These are phyloP conservation scores for Hypoxylon fragiforme DNA, from an alignment of 495 filamentous ascomycete genomes.

Conservation along the genomic window DNA sequence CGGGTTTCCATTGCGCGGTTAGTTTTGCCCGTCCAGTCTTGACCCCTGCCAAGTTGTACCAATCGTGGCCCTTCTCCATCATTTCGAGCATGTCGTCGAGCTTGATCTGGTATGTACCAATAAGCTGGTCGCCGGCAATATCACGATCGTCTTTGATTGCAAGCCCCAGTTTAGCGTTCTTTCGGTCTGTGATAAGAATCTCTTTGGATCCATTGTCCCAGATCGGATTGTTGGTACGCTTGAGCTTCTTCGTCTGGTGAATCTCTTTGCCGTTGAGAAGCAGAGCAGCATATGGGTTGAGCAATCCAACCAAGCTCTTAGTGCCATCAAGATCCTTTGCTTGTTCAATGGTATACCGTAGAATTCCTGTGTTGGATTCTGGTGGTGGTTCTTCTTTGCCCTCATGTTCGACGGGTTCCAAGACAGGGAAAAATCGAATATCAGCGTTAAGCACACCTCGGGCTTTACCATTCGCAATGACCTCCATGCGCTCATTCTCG, in stretches of 20 bases:
- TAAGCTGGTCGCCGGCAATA: conserved; percentile 74
- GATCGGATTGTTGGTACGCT: conserved; percentile 94
- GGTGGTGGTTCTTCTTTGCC: conserved; percentile 79
- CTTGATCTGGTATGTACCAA: conserved; percentile 93
- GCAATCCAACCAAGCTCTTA: conserved; percentile 84
- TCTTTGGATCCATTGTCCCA: conserved; percentile 91
- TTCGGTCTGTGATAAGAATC: conserved; percentile 89
- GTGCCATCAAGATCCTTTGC: conserved; percentile 91
- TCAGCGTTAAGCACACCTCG: conserved; percentile 80
- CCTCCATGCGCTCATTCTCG: conserved; percentile 82
- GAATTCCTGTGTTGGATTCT: conserved; percentile 89
- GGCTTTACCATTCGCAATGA: conserved; percentile 80
- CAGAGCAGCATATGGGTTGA: conserved; percentile 87
- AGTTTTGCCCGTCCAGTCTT: conserved; percentile 87
- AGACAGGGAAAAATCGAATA: conserved; percentile 91
- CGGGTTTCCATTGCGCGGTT: conserved; percentile 91
- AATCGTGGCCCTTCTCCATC: conserved; percentile 91
- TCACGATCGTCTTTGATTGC: conserved; percentile 95
- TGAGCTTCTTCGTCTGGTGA: conserved; percentile 81
- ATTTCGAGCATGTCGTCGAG: conserved; percentile 88
- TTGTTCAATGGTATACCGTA: conserved; percentile 89
- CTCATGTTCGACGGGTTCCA: conserved; percentile 71
- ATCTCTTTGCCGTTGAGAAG: conserved; percentile 89
- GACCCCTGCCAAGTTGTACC: conserved; percentile 84
- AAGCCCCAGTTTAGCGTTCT: conserved; percentile 82